phyloP scores from a whole-genome alignment of 1,284 basidiomycete species.

The Baeospora myosura region DNA sequence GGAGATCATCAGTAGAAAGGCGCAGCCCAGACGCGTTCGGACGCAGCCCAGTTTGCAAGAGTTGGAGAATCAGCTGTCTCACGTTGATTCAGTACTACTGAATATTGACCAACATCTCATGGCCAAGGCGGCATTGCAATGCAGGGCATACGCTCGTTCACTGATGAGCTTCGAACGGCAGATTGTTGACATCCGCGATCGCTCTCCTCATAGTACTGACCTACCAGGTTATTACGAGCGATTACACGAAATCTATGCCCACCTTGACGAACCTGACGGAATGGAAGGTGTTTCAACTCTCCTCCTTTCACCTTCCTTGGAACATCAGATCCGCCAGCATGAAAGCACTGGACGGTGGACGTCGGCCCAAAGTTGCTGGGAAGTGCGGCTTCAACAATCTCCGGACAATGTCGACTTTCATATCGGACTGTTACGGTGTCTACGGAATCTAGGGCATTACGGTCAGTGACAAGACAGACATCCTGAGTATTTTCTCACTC shows the following conservation, averaged over 20 bases:
- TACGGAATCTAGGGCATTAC: conserved; percentile 95
- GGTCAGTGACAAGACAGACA: conserved; percentile 44
- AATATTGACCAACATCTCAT: conserved; percentile 86
- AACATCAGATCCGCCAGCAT: conserved; percentile 97
- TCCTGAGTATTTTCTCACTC: not conserved
- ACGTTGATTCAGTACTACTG: conserved; percentile 74
- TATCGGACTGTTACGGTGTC: conserved; percentile 83
- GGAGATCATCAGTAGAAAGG: conserved; percentile 43
- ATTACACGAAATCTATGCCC: conserved; percentile 93
- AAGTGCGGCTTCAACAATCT: conserved; percentile 87
- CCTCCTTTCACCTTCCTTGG: conserved; percentile 85
- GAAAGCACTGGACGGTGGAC: conserved; percentile 98
- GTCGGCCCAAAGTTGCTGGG: conserved; percentile 98
- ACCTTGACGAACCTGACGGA: conserved; percentile 96
- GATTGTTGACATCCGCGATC: conserved; percentile 48
- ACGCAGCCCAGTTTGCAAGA: not conserved
- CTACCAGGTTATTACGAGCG: conserved; percentile 83
- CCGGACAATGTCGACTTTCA: conserved; percentile 89
- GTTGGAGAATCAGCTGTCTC: conserved; percentile 43
- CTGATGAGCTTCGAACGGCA: conserved; percentile 93
- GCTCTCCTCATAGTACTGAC: conserved; percentile 38
- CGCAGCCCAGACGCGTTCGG: conserved; percentile 36
- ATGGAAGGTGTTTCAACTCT: conserved; percentile 96
- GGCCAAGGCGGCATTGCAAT: conserved; percentile 90
- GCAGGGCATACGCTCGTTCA: conserved; percentile 90